phyloP scores from a whole-genome alignment of 805 yeast genomes.

The Zygosaccharomyces kombuchaensis region DNA sequence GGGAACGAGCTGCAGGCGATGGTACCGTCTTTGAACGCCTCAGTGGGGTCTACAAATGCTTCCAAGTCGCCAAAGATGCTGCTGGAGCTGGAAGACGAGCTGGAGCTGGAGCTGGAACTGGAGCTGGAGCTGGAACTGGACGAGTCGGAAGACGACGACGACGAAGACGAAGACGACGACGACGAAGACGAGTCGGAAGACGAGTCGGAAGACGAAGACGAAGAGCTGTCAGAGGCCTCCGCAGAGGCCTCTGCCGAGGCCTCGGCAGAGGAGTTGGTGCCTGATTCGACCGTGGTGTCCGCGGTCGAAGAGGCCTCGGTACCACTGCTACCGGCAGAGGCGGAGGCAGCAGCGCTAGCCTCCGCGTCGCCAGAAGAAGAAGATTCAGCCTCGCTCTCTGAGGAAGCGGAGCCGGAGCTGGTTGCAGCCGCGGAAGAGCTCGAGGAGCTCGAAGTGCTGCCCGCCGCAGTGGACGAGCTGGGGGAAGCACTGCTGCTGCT shows the following conservation, averaged over 20 bases:
- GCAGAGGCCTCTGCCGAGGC: constrained; percentile 28
- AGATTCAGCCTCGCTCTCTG: background rate
- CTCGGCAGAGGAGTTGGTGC: constrained; percentile 35
- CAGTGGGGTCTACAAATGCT: constrained; percentile 52
- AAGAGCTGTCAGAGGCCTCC: constrained; percentile 16
- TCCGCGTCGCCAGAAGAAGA: constrained; percentile 7
- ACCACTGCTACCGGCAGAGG: constrained; percentile 24
- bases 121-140: constrained; percentile 31
- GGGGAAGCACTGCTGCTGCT: background rate
- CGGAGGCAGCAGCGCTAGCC: constrained; percentile 23
- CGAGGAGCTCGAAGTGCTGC: background rate
- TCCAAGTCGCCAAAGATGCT: constrained; percentile 53
- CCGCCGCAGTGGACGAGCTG: constrained; percentile 2
- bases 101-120: constrained; percentile 25
- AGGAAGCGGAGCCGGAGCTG: background rate
- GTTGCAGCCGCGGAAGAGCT: constrained; percentile 7
- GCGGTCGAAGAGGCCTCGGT: constrained; percentile 18
- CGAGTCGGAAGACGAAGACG: constrained; percentile 19
- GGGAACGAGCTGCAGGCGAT: constrained; percentile 67
- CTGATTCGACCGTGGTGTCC: constrained; percentile 25
- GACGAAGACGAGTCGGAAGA: constrained; percentile 15
- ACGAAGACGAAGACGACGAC: constrained; percentile 30
- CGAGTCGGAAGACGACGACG: constrained; percentile 21
- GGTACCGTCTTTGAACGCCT: constrained; percentile 64
- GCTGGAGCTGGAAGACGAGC: constrained; percentile 29